These are phyloP conservation scores for Trametes gibbosa DNA, from an alignment of 768 basidiomycete species.

Conservation along the genomic window DNA sequence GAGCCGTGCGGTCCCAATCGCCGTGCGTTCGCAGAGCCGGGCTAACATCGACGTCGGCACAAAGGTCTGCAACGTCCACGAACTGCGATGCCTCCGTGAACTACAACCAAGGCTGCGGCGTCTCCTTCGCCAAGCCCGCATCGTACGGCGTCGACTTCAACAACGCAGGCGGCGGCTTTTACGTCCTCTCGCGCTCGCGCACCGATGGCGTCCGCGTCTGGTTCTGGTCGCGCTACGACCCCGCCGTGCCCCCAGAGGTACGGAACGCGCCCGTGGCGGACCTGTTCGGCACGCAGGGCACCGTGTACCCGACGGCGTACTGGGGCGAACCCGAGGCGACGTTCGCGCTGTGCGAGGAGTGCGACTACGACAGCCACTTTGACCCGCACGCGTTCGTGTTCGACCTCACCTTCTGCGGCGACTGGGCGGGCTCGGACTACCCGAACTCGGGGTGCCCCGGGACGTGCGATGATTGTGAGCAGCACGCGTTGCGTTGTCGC, in stretches of 20 bases:
- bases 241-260: constrained; percentile 43
- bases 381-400: constrained; percentile 53
- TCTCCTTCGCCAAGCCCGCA: constrained; percentile 35
- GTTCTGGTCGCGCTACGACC: constrained; percentile 55
- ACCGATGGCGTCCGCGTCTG: constrained; percentile 52
- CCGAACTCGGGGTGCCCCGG: constrained; percentile 40
- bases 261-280: constrained; percentile 16
- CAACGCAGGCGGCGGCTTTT: constrained; percentile 55
- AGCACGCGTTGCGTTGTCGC: too few species aligned
- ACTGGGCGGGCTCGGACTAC: constrained; percentile 51
- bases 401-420: constrained; percentile 61
- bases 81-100: constrained; percentile 50
- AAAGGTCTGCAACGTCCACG: constrained; percentile 40
- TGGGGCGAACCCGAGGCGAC: constrained; percentile 50
- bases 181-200: constrained; percentile 45
- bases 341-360: constrained; percentile 45
- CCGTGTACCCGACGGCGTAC: constrained; percentile 18
- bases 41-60: background rate
- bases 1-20: constrained; percentile 15
- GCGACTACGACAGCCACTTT: constrained; percentile 54
- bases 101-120: constrained; percentile 63
- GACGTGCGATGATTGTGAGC: constrained; percentile 48
- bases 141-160: constrained; percentile 54
- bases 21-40: background rate
- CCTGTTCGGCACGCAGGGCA: background rate